A percentile compares a stretch with the other conserved stretches of the same genome.
Conservation (phyloP, 1,139 yeast genomes). For the Kodamaea derodonti region DNA sequence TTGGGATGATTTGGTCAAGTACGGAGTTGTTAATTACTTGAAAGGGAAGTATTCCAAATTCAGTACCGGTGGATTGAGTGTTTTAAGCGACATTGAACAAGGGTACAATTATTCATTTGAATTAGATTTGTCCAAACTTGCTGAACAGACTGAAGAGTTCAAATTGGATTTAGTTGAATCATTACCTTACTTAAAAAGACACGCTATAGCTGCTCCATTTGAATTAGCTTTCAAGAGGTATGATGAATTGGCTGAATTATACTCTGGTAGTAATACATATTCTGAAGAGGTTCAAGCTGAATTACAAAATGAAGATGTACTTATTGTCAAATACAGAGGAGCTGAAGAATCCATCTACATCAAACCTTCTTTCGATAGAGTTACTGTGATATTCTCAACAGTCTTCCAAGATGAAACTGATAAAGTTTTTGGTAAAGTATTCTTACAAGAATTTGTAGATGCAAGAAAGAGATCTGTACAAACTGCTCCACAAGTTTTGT, state of each 20-base stretch:
- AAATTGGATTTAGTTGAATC: conserved; percentile 53
- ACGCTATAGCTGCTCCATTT: conserved; percentile 90
- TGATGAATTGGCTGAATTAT: conserved; percentile 59
- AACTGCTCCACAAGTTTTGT: conserved; percentile 96
- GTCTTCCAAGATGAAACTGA: conserved; percentile 96
- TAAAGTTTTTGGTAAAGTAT: conserved; percentile 89
- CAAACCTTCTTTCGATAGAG: conserved; percentile 92
- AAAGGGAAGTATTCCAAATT: conserved; percentile 34
- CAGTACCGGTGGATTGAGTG: conserved; percentile 24
- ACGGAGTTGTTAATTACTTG: conserved; percentile 56
- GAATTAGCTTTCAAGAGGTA: conserved; percentile 80
- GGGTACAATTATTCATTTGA: conserved; percentile 82
- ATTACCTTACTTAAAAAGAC: conserved; percentile 74
- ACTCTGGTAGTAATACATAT: conserved; percentile 46
- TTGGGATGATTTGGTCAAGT: conserved; percentile 65
- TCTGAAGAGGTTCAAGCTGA: conserved; percentile 49
- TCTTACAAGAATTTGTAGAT: conserved; percentile 94
- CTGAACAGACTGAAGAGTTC: conserved; percentile 40
- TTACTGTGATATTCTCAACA: conserved; percentile 93
- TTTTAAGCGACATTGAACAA: conserved; percentile 47
- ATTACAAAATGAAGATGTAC: conserved; percentile 52
- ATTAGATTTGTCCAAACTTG: conserved; percentile 53
- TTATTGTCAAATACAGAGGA: conserved; percentile 84
- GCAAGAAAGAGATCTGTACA: conserved; percentile 95
- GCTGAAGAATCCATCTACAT: conserved; percentile 81